Conservation (phyloP, 1,284 basidiomycete species). For the Kwoniella shivajii region DNA sequence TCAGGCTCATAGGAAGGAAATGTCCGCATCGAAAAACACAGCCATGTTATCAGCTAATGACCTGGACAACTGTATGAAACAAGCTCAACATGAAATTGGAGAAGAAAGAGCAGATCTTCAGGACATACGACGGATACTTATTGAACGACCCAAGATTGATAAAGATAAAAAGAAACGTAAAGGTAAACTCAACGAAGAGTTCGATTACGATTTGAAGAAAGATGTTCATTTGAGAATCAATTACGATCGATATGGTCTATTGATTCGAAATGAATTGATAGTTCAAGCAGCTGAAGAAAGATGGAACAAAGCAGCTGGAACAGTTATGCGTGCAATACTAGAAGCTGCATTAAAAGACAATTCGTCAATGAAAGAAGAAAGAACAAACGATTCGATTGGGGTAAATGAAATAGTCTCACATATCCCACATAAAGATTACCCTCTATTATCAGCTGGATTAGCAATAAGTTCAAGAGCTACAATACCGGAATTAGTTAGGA, state of each 20-base stretch:
- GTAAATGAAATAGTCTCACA: slow-evolving; percentile 36
- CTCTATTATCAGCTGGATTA: slow-evolving; percentile 36
- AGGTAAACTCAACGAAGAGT: slow-evolving; percentile 16
- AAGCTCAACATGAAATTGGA: slow-evolving; percentile 41
- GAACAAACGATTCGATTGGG: slow-evolving; percentile 32
- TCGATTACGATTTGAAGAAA: slow-evolving; percentile 32
- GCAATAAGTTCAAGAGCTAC: slow-evolving; percentile 24
- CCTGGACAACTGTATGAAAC: slow-evolving; percentile 42
- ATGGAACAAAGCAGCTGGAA: slow-evolving; percentile 72
- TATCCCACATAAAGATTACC: slow-evolving; percentile 30
- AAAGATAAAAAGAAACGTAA: slow-evolving; percentile 31
- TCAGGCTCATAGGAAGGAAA: slow-evolving; percentile 29
- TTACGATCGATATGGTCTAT: slow-evolving; percentile 82
- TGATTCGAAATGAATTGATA: slow-evolving; percentile 83
- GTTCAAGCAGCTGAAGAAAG: slow-evolving; percentile 72
- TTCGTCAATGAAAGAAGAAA: slow-evolving; percentile 56
- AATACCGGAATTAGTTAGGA: slow-evolving; percentile 35
- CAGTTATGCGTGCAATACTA: slow-evolving; percentile 70
- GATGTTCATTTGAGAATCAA: slow-evolving; percentile 61
- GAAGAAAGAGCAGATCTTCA: slow-evolving; percentile 48
- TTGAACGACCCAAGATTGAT: slow-evolving; percentile 26
- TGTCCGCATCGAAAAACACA: slow-evolving; percentile 27
- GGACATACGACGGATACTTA: slow-evolving; percentile 32
- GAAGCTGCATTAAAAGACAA: slow-evolving; percentile 70
- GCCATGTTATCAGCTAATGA: slow-evolving; percentile 52